Percentiles rank a stretch among this genome's conserved stretches.
Conservation (phyloP, 768 basidiomycete species). For the Lentinula detonsa region DNA sequence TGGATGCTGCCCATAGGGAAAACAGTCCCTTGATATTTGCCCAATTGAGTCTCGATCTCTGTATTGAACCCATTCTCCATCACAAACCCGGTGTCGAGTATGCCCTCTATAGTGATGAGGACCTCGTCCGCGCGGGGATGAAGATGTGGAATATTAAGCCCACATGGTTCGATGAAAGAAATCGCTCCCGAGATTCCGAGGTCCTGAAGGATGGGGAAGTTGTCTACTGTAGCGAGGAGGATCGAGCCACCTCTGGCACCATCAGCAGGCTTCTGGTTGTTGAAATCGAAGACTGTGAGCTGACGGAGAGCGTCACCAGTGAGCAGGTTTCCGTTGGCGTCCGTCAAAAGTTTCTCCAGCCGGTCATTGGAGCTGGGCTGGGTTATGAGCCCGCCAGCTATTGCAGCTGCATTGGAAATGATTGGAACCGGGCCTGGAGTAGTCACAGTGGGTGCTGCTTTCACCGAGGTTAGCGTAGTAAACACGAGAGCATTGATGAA, state of each 20-base stretch:
- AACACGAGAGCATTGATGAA: too few relatives aligned
- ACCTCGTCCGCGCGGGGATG: conserved; percentile 29
- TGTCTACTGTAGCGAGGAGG: conserved; percentile 12
- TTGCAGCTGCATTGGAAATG: neutral
- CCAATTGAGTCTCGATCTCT: conserved; percentile 9
- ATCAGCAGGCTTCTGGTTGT: conserved; percentile 1
- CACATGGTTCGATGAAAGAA: conserved; percentile 7
- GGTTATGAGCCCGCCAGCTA: neutral
- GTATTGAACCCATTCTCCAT: conserved; percentile 6
- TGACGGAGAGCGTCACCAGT: conserved; percentile 4
- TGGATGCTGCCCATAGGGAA: conserved; percentile 6
- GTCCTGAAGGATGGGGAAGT: conserved; percentile 11
- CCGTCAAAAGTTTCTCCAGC: conserved; percentile 17
- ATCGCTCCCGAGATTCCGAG: conserved; percentile 7
- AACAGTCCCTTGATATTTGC: neutral
- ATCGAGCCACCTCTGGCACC: conserved; percentile 8
- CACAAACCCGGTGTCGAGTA: conserved; percentile 8
- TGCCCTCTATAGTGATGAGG: conserved; percentile 22
- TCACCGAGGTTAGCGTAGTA: too few relatives aligned
- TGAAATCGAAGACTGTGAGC: conserved; percentile 1
- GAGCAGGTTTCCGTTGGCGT: conserved; percentile 9
- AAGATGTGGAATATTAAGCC: conserved; percentile 24
- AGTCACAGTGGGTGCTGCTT: neutral
- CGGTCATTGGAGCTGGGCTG: conserved; percentile 7
- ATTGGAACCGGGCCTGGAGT: neutral